These are phyloP conservation scores for Neonectria hederae DNA, from an alignment of 2,329 filamentous ascomycete species.

Conservation along the genomic window DNA sequence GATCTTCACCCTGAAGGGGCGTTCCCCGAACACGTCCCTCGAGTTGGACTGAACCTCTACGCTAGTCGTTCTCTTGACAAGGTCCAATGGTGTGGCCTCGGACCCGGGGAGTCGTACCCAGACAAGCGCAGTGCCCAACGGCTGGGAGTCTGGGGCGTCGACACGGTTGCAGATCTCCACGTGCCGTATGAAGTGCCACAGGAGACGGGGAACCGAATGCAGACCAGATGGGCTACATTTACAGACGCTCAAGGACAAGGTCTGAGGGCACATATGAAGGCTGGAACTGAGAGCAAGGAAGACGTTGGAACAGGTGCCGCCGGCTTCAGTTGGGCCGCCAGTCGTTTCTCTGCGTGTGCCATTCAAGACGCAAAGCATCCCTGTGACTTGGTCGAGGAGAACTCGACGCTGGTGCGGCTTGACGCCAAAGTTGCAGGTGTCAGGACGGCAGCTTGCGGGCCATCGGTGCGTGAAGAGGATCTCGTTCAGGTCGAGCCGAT, in stretches of 20 bases:
- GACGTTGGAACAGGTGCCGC: not conserved
- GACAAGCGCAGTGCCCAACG: conserved; percentile 68
- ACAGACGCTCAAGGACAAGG: conserved; percentile 28
- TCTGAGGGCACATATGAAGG: conserved; percentile 28
- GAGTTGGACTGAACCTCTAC: conserved; percentile 68
- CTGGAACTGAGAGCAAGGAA: not conserved
- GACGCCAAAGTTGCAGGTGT: conserved; percentile 59
- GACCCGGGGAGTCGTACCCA: conserved; percentile 70
- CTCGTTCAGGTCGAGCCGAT: not conserved
- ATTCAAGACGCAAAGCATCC: conserved; percentile 70
- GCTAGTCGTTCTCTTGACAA: conserved; percentile 56
- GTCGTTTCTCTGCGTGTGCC: conserved; percentile 60
- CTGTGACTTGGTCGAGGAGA: conserved; percentile 65
- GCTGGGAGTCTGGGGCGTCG: conserved; percentile 57
- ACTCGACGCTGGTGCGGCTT: conserved; percentile 54
- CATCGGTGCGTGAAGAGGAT: conserved; percentile 54
- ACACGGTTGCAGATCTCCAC: conserved; percentile 59
- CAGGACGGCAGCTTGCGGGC: conserved; percentile 60
- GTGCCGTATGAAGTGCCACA: conserved; percentile 74
- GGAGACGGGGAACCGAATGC: conserved; percentile 72
- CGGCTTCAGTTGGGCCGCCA: conserved; percentile 63
- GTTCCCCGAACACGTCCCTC: conserved; percentile 64
- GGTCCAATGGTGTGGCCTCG: conserved; percentile 69
- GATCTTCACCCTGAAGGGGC: conserved; percentile 56
- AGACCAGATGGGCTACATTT: conserved; percentile 64